phyloP scores from a whole-genome alignment of 441 rosid species.

The Populus trichocarpa region DNA sequence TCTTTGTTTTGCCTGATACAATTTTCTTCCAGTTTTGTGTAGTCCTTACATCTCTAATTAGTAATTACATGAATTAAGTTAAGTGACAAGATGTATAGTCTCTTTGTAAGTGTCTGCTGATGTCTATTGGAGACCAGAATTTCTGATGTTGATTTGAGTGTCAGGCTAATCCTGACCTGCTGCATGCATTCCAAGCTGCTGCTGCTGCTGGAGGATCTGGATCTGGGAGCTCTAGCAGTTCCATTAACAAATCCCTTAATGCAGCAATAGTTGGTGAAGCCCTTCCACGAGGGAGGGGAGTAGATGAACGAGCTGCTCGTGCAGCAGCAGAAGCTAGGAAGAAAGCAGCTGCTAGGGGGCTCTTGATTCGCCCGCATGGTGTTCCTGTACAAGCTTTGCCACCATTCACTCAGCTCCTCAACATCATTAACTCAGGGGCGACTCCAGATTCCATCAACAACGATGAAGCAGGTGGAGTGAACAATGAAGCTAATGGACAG shows the following conservation, averaged over 20 bases:
- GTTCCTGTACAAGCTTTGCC: slow-evolving; percentile 79
- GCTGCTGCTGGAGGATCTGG: slow-evolving; percentile 58
- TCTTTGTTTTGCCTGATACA: background rate
- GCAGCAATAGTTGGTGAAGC: slow-evolving; percentile 63
- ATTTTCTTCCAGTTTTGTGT: background rate
- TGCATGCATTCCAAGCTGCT: slow-evolving; percentile 89
- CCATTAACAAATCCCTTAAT: slow-evolving; percentile 54
- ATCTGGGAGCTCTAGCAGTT: slow-evolving; percentile 47
- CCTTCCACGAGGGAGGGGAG: slow-evolving; percentile 80
- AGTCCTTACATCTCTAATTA: background rate
- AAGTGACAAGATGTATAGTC: background rate
- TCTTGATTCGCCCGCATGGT: slow-evolving; percentile 65
- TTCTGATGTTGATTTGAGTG: slow-evolving; percentile 4
- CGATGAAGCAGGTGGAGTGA: slow-evolving; percentile 37
- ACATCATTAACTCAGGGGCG: slow-evolving; percentile 53
- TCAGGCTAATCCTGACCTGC: slow-evolving; percentile 88
- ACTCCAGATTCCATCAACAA: slow-evolving; percentile 41
- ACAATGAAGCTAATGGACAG: slow-evolving; percentile 44
- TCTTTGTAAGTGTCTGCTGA: background rate
- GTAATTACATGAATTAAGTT: no score
- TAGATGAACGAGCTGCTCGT: slow-evolving; percentile 96
- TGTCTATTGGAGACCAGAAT: background rate
- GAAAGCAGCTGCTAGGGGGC: slow-evolving; percentile 93
- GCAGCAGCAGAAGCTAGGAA: slow-evolving; percentile 96
- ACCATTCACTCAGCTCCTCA: slow-evolving; percentile 69